Percentiles rank a stretch among this genome's conserved stretches.
Conservation (phyloP, 495 filamentous ascomycete species). For the Barbatosphaeria neglecta region DNA sequence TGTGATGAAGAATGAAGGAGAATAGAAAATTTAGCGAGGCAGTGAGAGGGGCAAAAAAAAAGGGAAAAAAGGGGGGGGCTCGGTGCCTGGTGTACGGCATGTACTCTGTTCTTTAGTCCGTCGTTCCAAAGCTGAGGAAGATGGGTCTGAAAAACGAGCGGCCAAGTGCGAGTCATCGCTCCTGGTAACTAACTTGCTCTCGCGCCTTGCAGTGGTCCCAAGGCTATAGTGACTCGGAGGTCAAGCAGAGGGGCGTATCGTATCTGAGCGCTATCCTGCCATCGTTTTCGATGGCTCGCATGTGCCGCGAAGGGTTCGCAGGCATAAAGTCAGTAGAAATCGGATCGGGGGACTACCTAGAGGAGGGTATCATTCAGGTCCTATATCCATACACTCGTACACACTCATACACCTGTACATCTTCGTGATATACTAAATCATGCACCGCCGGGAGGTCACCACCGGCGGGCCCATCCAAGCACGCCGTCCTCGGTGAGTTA, state of each 20-base stretch:
- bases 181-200: conserved; percentile 24
- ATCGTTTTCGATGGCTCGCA: conserved; percentile 1
- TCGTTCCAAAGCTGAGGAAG: conserved; percentile 37
- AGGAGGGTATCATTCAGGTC: conserved; percentile 32
- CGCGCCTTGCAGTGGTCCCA: conserved; percentile 37
- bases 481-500: too few species aligned
- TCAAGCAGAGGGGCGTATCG: conserved; percentile 39
- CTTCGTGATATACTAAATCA: neutral
- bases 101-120: conserved; percentile 46
- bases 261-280: conserved; percentile 37
- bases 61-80: neutral
- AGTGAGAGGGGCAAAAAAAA: too few species aligned
- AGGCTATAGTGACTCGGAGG: conserved; percentile 20
- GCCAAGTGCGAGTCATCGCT: conserved; percentile 13
- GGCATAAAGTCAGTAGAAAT: neutral
- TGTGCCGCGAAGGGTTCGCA: neutral
- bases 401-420: conserved; percentile 7
- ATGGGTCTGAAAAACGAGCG: conserved; percentile 41
- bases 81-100: too few species aligned
- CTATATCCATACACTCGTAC: conserved; percentile 21
- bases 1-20: too few species aligned
- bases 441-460: too few species aligned
- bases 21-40: too few species aligned
- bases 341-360: conserved; percentile 10
- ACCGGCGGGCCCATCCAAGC: neutral